phyloP scores from a whole-genome alignment of 2,329 filamentous ascomycete genomes.

The Colletotrichum chrysophilum region DNA sequence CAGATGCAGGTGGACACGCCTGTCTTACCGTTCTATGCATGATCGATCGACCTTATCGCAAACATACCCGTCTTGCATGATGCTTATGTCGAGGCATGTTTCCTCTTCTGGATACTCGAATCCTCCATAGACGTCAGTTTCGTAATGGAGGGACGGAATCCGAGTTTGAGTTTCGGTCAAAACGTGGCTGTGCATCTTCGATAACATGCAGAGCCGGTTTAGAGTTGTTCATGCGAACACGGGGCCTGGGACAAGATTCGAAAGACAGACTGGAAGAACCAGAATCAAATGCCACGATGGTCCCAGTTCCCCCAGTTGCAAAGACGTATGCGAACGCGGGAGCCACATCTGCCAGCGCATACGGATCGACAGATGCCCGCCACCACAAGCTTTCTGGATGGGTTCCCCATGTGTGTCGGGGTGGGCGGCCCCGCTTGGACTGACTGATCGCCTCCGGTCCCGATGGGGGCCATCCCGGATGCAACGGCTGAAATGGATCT shows the following conservation, averaged over 20 bases:
- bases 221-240: conserved; percentile 5
- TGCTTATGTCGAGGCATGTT: not conserved
- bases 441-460: conserved; percentile 1
- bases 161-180: conserved; percentile 4
- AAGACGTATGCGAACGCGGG: not conserved
- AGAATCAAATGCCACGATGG: not conserved
- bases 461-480: conserved; percentile 6
- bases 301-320: not conserved
- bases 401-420: not conserved
- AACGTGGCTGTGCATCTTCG: conserved; percentile 10
- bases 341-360: not conserved
- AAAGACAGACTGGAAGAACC: not conserved
- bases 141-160: not conserved
- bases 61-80: not conserved
- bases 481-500: not conserved
- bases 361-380: not conserved
- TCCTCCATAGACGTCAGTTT: not conserved
- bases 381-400: not conserved
- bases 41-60: not conserved
- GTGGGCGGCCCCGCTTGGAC: not conserved
- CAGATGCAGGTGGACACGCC: not conserved
- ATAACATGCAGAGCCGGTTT: not conserved
- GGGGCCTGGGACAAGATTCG: not conserved
- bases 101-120: not conserved
- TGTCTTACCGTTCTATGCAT: not conserved